Conservation (phyloP, 495 filamentous ascomycete genomes). For the Elasticomyces elasticus region DNA sequence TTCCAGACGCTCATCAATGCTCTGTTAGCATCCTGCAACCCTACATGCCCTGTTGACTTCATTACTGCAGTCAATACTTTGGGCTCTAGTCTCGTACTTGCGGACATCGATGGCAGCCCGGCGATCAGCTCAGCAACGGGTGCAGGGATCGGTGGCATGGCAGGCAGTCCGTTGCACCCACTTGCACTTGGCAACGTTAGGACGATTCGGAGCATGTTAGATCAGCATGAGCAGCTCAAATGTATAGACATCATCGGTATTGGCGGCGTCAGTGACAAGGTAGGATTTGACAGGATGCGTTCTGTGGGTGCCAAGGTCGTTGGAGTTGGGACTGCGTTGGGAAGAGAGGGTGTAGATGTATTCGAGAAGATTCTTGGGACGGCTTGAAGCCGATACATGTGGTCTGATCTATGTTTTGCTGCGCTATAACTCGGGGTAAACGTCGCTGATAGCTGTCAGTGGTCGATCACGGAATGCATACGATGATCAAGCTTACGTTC, state of each 20-base stretch:
- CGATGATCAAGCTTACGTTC: constrained; percentile 27
- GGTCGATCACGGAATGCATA: not conserved
- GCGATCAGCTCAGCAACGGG: constrained; percentile 37
- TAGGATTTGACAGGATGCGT: constrained; percentile 51
- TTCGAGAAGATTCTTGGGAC: constrained; percentile 44
- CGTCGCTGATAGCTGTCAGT: constrained; percentile 36
- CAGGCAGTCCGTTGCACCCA: constrained; percentile 57
- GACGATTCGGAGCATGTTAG: constrained; percentile 47
- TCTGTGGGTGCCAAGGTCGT: constrained; percentile 52
- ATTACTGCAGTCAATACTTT: constrained; percentile 65
- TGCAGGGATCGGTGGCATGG: constrained; percentile 54
- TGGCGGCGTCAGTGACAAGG: constrained; percentile 53
- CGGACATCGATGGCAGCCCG: constrained; percentile 13
- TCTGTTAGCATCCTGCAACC: constrained; percentile 30
- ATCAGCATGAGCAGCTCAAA: constrained; percentile 35
- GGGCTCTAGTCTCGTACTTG: constrained; percentile 51
- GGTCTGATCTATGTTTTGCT: no score
- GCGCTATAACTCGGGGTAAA: constrained; percentile 49
- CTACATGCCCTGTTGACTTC: constrained; percentile 43
- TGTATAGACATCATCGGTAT: constrained; percentile 52
- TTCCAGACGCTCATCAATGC: constrained; percentile 44
- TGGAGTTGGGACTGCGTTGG: constrained; percentile 54
- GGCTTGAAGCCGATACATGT: not conserved
- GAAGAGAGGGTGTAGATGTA: constrained; percentile 46
- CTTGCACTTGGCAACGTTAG: constrained; percentile 63